Evolutionary conservation across 2,329 filamentous ascomycete species (phyloP).

Genomic region (Diaporthe destruens): DNA sequence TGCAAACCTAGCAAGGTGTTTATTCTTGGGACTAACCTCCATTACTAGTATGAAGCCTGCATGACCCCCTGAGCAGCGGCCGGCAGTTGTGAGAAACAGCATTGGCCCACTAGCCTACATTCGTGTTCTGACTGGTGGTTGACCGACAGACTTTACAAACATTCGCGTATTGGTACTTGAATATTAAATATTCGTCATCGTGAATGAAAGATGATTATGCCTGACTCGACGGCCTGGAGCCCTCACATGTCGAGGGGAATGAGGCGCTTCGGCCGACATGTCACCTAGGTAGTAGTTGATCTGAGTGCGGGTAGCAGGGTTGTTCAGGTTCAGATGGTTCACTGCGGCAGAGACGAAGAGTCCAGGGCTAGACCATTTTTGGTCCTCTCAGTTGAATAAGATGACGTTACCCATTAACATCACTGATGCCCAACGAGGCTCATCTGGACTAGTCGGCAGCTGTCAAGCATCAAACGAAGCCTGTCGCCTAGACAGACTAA

Average conservation of each 20-base stretch:
- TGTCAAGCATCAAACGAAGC: not conserved
- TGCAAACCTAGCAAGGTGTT: not conserved
- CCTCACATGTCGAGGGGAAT: not conserved
- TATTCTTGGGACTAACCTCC: constrained; percentile 7
- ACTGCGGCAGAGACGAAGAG: too few relatives aligned
- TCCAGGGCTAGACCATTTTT: not conserved
- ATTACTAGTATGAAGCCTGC: not conserved
- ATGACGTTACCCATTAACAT: not conserved
- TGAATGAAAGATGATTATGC: not conserved
- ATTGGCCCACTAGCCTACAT: not conserved
- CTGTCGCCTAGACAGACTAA: not conserved
- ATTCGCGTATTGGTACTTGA: not conserved
- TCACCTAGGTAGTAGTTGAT: not conserved
- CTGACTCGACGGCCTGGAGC: not conserved
- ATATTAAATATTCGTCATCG: not conserved
- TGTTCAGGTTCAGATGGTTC: too few relatives aligned
- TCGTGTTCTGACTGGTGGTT: not conserved
- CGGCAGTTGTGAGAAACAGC: constrained; percentile 5
- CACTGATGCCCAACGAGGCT: not conserved
- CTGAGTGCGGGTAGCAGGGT: not conserved
- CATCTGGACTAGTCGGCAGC: not conserved
- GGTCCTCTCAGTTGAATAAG: not conserved
- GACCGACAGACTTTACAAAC: too few relatives aligned
- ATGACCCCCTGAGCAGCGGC: not conserved
- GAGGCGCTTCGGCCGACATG: not conserved